These are phyloP conservation scores for Leptomonas seymouri DNA, from an alignment of 208 protist species.

Conservation along the genomic window DNA sequence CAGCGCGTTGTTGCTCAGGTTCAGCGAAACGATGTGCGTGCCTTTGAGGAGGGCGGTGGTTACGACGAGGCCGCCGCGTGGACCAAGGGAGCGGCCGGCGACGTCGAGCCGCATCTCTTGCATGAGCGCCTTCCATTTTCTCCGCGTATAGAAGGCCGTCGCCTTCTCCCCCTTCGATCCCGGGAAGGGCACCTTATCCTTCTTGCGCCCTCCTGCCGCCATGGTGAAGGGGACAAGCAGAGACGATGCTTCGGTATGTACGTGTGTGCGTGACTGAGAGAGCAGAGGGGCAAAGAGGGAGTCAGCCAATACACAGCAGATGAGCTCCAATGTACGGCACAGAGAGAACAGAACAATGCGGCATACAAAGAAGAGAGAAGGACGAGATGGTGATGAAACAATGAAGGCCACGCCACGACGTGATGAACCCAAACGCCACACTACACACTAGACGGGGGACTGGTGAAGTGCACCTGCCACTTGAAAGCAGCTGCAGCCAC, in stretches of 20 bases:
- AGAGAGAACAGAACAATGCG: no score
- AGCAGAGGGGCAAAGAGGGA: neutral
- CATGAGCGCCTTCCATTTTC: constrained; percentile 70
- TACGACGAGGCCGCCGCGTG: constrained; percentile 72
- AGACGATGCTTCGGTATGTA: no score
- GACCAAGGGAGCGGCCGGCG: constrained; percentile 53
- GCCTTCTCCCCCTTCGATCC: constrained; percentile 71
- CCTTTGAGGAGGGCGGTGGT: constrained; percentile 72
- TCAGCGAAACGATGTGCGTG: constrained; percentile 51
- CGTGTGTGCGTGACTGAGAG: neutral
- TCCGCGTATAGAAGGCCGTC: constrained; percentile 82
- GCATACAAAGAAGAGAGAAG: no score
- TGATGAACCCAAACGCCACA: no score
- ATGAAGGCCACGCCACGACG: no score
- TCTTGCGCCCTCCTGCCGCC: constrained; percentile 33
- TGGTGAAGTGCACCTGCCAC: no score
- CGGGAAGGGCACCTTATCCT: constrained; percentile 79
- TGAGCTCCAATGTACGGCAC: no score
- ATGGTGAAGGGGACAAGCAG: neutral
- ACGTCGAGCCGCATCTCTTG: constrained; percentile 58
- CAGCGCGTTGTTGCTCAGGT: constrained; percentile 75
- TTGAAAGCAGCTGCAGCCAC: no score
- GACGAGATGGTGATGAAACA: no score
- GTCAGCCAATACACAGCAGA: no score
- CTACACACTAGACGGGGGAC: no score